Conservation (phyloP, 352 stramenopile species). For the Globisporangium carolinianum region DNA sequence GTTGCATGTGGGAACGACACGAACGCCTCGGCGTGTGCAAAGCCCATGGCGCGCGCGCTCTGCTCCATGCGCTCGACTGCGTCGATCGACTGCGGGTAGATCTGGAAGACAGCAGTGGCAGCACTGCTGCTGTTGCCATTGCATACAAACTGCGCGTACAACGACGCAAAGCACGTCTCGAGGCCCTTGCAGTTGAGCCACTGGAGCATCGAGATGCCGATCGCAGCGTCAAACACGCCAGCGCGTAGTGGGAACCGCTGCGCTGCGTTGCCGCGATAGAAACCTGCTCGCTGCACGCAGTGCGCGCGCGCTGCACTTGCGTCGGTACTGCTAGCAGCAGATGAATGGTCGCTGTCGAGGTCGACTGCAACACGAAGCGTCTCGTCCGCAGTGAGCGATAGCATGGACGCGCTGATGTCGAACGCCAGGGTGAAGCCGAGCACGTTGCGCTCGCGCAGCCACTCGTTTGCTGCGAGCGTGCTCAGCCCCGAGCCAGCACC, state of each 20-base stretch:
- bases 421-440: constrained; percentile 46
- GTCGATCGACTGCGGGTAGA: constrained; percentile 47
- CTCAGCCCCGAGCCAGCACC: constrained; percentile 67
- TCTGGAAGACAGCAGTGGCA: constrained; percentile 48
- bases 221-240: constrained; percentile 34
- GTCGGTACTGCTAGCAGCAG: no score
- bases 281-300: constrained; percentile 20
- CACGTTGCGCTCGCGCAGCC: constrained; percentile 30
- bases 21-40: constrained; percentile 47
- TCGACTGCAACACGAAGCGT: no score
- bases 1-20: constrained; percentile 65
- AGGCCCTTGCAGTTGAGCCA: constrained; percentile 62
- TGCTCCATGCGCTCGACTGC: constrained; percentile 60
- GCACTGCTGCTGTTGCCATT: neutral
- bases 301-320: neutral
- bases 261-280: constrained; percentile 63
- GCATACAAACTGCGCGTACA: constrained; percentile 23
- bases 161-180: constrained; percentile 47
- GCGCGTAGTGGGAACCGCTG: constrained; percentile 51
- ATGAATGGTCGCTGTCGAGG: no score
- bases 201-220: constrained; percentile 81
- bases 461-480: constrained; percentile 41
- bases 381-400: constrained; percentile 28
- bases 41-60: constrained; percentile 34
- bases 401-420: constrained; percentile 73